Conservation (phyloP, 2,329 filamentous ascomycete genomes). For the Colletotrichum tofieldiae region DNA sequence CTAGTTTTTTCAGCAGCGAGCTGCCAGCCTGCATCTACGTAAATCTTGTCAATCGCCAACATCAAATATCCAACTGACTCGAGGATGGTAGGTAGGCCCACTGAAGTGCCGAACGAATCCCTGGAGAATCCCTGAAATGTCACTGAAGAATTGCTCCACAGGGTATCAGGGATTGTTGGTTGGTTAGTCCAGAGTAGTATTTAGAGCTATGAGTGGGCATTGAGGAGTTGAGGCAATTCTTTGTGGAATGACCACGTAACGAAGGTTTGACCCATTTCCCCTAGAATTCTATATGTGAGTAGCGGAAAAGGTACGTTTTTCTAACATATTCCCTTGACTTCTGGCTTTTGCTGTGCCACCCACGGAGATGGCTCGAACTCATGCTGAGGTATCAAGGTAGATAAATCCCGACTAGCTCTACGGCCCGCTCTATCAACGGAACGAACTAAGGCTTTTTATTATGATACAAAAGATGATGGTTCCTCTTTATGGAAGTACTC, state of each 20-base stretch:
- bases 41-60: neutral
- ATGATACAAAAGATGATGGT: neutral
- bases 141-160: neutral
- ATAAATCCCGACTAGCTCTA: neutral
- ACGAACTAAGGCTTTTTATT: neutral
- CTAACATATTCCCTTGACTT: neutral
- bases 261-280: constrained; percentile 12
- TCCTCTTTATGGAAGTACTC: neutral
- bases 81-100: neutral
- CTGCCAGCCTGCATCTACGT: too few species aligned
- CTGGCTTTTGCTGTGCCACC: neutral
- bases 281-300: neutral
- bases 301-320: neutral
- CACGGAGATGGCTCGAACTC: neutral
- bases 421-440: neutral
- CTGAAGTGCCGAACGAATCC: neutral
- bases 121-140: neutral
- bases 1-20: neutral
- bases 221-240: constrained; percentile 16
- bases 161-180: neutral
- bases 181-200: neutral
- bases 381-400: neutral
- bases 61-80: neutral
- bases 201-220: neutral
- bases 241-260: constrained; percentile 11